A percentile compares a stretch with the other conserved stretches of the same genome.
Conservation (phyloP, 306 rosid genomes). For the Prinsepia uniflora region DNA sequence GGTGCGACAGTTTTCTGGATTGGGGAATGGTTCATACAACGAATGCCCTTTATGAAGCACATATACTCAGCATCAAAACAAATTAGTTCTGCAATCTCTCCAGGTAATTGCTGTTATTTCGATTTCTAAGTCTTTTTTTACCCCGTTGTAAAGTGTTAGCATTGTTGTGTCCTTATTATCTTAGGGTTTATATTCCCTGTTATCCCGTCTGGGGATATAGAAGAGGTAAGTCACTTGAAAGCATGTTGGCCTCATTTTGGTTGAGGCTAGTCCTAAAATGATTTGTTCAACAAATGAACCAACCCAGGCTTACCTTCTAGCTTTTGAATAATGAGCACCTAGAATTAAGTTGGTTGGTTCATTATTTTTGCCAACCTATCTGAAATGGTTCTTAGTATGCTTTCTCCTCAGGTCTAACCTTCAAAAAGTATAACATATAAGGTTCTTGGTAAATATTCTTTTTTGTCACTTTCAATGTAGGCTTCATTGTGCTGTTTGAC, state of each 20-base stretch:
- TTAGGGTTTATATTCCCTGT: background rate
- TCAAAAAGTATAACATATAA: background rate
- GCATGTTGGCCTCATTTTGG: background rate
- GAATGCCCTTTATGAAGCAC: conserved; percentile 55
- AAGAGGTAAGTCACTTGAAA: background rate
- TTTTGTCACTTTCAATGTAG: background rate
- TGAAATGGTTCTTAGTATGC: background rate
- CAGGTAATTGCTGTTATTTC: conserved; percentile 28
- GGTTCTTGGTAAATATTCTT: background rate
- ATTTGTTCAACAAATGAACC: background rate
- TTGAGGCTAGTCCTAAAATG: background rate
- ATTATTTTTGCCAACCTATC: background rate
- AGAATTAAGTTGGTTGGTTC: background rate
- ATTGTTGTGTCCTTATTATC: background rate
- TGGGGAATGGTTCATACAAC: conserved; percentile 52
- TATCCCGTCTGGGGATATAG: background rate
- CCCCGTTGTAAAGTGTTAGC: background rate
- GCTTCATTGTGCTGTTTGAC: background rate
- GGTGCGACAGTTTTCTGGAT: conserved; percentile 50
- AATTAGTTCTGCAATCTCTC: conserved; percentile 54
- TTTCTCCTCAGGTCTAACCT: background rate
- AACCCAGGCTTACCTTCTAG: background rate
- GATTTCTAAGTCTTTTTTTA: background rate
- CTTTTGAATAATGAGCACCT: background rate
- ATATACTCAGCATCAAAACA: conserved; percentile 54